Conservation (phyloP, 139 green algal genomes). For the Chloropicon primus region DNA sequence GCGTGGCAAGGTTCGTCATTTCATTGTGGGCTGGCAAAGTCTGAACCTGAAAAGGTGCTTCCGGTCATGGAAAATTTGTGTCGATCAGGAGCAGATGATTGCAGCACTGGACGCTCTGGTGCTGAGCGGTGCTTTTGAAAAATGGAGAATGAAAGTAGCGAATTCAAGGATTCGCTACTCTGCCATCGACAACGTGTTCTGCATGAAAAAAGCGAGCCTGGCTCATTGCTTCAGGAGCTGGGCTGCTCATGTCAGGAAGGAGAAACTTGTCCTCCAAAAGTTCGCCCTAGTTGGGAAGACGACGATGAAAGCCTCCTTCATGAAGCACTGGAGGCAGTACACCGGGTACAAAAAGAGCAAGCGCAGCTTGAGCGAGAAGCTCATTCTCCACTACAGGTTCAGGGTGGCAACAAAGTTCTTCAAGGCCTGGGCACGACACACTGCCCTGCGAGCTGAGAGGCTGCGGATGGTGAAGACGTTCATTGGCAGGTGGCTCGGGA, state of each 20-base stretch:
- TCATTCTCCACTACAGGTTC: background rate
- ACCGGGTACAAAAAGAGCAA: background rate
- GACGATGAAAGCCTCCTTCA: background rate
- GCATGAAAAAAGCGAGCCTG: background rate
- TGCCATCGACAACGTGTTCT: background rate
- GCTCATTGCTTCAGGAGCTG: background rate
- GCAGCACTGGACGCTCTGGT: background rate
- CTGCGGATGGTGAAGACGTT: background rate
- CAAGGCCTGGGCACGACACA: background rate
- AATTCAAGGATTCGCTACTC: background rate
- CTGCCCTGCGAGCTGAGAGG: background rate
- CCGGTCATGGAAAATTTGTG: background rate
- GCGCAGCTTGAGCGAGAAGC: background rate
- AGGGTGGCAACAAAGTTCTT: background rate
- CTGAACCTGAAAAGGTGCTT: background rate
- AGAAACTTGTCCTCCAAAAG: background rate
- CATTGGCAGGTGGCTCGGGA: background rate
- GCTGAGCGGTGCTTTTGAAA: background rate
- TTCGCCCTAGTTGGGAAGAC: background rate
- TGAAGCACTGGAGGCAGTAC: background rate
- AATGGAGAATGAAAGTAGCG: background rate
- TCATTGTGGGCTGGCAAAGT: background rate
- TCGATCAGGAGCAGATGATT: background rate
- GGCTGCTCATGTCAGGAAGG: background rate
- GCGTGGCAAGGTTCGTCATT: background rate